Evolutionary conservation across 1,139 yeast species (phyloP), one percentile per base, ranked within the genome.

Genomic region (Spathaspora sp.): DNA sequence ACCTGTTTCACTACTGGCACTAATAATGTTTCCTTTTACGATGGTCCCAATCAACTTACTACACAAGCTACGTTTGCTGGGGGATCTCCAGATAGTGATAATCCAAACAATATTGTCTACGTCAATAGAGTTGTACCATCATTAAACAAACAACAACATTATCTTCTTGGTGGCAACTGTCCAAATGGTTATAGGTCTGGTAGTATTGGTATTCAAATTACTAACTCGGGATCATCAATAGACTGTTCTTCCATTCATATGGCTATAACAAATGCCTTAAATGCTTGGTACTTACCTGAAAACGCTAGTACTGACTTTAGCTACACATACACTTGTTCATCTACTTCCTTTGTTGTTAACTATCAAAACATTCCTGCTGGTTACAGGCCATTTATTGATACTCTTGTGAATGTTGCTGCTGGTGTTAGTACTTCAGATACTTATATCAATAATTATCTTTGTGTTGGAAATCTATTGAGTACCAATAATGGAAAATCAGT

Each of bases 281-380:
- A 64, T 46, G 56, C 43, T 7, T 64, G 60, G 61, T 51, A 44
- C 33, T 43, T 15, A 9, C 61, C 65, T n/a, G 42, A 45, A 27
- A 38, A 33, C 7, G 48, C 49, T 6, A 37, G 39, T 9, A 6
- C 16, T n/a, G 33, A 36, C n/a, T 20, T 13, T 13, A 4, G 6
- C 8, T 36, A 31, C 39, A 41, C 58, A 1, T 50, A 49, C 8
- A 25, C 55, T 1, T 65, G 68, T 54, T 39, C 52, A 10, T n/a
- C 50, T 2, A 39, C 43, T 6, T 42, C 46, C 1, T 50, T 53
- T 34, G 42, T 44, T 2, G 49, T 62, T 10, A 7, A 15, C 17
- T 20, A 13, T 13, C 8, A 29, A 39, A 58, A 59, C 44, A 44
- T 67, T 31, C 70, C 70, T 3, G 62, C 67, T 2, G 72, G 71